Percentiles rank a stretch among this genome's conserved stretches.
Conservation (phyloP, 805 yeast species). For the Phaffomyces thermotolerans region DNA sequence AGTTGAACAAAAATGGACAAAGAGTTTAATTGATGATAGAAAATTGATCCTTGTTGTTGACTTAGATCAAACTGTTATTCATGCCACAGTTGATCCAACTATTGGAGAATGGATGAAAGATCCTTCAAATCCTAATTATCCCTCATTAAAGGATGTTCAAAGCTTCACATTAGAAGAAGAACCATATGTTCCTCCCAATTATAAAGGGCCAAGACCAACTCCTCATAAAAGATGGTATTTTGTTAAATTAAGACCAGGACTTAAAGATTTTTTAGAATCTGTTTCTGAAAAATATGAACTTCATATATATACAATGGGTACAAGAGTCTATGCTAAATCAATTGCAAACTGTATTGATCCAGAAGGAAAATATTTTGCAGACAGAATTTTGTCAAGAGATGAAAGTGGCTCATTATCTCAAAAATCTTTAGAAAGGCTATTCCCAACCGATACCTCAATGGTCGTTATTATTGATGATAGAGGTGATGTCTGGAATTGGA, state of each 20-base stretch:
- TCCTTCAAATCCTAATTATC: slow-evolving; percentile 76
- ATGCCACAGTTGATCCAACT: slow-evolving; percentile 96
- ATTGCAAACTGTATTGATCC: slow-evolving; percentile 93
- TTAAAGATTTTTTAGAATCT: slow-evolving; percentile 60
- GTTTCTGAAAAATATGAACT: slow-evolving; percentile 68
- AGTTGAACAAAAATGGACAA: slow-evolving; percentile 63
- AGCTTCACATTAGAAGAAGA: slow-evolving; percentile 77
- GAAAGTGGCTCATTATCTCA: slow-evolving; percentile 91
- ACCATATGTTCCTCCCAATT: slow-evolving; percentile 46
- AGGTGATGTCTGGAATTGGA: slow-evolving; percentile 99
- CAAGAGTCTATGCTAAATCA: slow-evolving; percentile 84
- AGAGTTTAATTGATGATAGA: slow-evolving; percentile 48
- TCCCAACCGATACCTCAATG: slow-evolving; percentile 95
- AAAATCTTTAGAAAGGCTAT: slow-evolving; percentile 77
- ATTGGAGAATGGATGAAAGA: slow-evolving; percentile 95
- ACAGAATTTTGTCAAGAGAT: slow-evolving; percentile 84
- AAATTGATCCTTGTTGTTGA: slow-evolving; percentile 90
- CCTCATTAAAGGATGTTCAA: slow-evolving; percentile 74
- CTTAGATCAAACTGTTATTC: slow-evolving; percentile 94
- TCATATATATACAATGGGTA: slow-evolving; percentile 98
- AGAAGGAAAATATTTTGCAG: slow-evolving; percentile 77
- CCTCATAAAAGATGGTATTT: slow-evolving; percentile 69
- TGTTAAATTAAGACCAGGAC: slow-evolving; percentile 87
- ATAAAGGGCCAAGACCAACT: slow-evolving; percentile 53
- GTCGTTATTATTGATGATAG: slow-evolving; percentile 95